Base-by-base conservation (phyloP, 768 basidiomycete genomes). In the Clavulina sp. region DNA sequence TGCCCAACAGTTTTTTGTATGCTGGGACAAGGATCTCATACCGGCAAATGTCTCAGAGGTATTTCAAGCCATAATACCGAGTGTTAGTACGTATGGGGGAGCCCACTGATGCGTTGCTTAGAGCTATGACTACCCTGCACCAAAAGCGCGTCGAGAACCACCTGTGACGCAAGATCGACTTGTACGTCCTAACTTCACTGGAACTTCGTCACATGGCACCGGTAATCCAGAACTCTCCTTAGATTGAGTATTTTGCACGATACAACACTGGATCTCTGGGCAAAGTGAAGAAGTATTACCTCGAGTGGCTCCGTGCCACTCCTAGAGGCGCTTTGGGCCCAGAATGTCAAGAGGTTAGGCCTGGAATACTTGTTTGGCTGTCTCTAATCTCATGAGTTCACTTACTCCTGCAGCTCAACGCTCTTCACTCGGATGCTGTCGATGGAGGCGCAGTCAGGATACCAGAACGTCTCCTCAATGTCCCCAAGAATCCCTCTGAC, bases 91-190 rank as follows among this genome's bases (percentile, higher is more conserved):
- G 9, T 38, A 9, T 38, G 19, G n/a, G n/a, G n/a, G n/a, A n/a
- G 34, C 50, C 21, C 16, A 4, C 4, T 6, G 51, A 19, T 44
- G n/a, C 52, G 24, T 9, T 23, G 43, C 23, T n/a, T 51, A 80
- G 78, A 73, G 79, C 0, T 81, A 81, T 54, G 75, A 77, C 50
- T 81, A 82, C 59, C 80, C 79, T 4, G 70, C 77, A 1, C 75
- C 74, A 51, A 78, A 71, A 56, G 78, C 79, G 56, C 68, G 68
- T 3, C 63, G 9, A 19, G 34, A 38, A 38, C 9, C 34, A 38
- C 19, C 34, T 9, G 34, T 38, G 9, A 38, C 34, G 34, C 34
- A 19, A 9, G 19, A 38, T 9, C 9, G 9, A 9, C 19, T 38
- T 9, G 34, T 38, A 38, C 34, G 34, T 19, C 34, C 9, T 19